Conservation (phyloP, 2,329 filamentous ascomycete species). For the Penicillium sp. region DNA sequence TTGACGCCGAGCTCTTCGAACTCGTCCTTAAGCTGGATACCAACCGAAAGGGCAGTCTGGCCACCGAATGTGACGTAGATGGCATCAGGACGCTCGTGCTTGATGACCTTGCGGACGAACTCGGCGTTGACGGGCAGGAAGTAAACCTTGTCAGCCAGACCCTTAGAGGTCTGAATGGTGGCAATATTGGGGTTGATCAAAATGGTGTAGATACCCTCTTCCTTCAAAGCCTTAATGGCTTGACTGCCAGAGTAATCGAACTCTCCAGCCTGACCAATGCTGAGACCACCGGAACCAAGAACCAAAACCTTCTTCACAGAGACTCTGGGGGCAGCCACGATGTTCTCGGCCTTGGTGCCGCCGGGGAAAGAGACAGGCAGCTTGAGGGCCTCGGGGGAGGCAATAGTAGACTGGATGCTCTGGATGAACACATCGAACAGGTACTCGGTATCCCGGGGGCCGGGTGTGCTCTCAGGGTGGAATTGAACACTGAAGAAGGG, state of each 20-base stretch:
- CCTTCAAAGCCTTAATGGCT: conserved; percentile 96
- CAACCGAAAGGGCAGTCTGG: conserved; percentile 93
- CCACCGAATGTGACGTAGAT: conserved; percentile 98
- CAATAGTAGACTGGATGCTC: conserved; percentile 71
- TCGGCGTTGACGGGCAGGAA: conserved; percentile 96
- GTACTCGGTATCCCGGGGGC: conserved; percentile 92
- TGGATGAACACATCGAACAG: conserved; percentile 95
- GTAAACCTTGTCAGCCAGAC: conserved; percentile 96
- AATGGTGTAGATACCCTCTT: conserved; percentile 97
- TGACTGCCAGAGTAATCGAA: conserved; percentile 99
- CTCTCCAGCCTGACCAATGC: conserved; percentile 96
- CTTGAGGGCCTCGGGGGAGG: conserved; percentile 65
- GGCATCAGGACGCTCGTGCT: conserved; percentile 89
- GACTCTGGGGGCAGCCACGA: conserved; percentile 72
- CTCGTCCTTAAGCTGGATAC: conserved; percentile 96
- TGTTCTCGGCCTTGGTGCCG: conserved; percentile 75
- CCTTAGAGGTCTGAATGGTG: conserved; percentile 97
- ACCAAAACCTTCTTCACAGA: conserved; percentile 92
- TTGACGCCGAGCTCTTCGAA: conserved; percentile 89
- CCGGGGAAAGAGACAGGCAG: conserved; percentile 84
- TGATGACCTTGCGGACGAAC: conserved; percentile 95
- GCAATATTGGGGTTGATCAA: conserved; percentile 99
- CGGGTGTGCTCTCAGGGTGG: conserved; percentile 94
- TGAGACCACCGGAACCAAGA: conserved; percentile 89
- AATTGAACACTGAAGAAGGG: conserved; percentile 99